Evolutionary conservation across 2,329 filamentous ascomycete species (phyloP).

Genomic region (Diaporthe velutina): DNA sequence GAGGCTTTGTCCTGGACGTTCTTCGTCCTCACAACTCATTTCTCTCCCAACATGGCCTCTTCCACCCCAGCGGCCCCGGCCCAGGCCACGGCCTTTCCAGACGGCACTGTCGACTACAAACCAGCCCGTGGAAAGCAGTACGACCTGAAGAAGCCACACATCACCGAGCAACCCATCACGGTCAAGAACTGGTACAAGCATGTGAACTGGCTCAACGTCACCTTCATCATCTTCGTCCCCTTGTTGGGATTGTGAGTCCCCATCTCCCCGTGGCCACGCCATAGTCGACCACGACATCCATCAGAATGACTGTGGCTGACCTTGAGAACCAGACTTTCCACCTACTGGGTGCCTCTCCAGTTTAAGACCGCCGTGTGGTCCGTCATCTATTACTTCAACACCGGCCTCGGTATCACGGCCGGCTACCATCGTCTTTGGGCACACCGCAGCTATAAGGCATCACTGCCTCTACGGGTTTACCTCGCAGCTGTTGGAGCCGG

Average conservation of each 20-base stretch:
- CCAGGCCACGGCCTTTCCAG: conserved; percentile 59
- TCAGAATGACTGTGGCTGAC: neutral
- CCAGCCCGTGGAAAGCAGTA: conserved; percentile 58
- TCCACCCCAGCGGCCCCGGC: conserved; percentile 50
- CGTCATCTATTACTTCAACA: conserved; percentile 85
- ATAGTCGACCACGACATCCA: neutral
- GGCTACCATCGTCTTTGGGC: conserved; percentile 89
- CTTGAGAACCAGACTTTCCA: conserved; percentile 60
- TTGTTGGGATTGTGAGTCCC: conserved; percentile 69
- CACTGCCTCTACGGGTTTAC: conserved; percentile 82
- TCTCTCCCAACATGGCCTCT: conserved; percentile 47
- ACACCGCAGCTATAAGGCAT: conserved; percentile 85
- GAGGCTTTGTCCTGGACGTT: conserved; percentile 27
- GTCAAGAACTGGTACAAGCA: conserved; percentile 90
- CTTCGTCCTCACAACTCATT: conserved; percentile 10
- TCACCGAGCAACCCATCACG: conserved; percentile 85
- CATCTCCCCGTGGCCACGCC: too few relatives aligned
- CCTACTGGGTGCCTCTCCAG: conserved; percentile 83
- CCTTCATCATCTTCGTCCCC: conserved; percentile 83
- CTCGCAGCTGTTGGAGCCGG: conserved; percentile 85
- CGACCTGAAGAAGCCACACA: conserved; percentile 81
- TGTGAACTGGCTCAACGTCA: conserved; percentile 92
- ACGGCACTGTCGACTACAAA: conserved; percentile 69
- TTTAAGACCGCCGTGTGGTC: conserved; percentile 80
- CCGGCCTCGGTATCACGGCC: conserved; percentile 84